These are phyloP conservation scores for Carex cristatella DNA, from an alignment of 176 grass and related monocot genomes.

Conservation along the genomic window DNA sequence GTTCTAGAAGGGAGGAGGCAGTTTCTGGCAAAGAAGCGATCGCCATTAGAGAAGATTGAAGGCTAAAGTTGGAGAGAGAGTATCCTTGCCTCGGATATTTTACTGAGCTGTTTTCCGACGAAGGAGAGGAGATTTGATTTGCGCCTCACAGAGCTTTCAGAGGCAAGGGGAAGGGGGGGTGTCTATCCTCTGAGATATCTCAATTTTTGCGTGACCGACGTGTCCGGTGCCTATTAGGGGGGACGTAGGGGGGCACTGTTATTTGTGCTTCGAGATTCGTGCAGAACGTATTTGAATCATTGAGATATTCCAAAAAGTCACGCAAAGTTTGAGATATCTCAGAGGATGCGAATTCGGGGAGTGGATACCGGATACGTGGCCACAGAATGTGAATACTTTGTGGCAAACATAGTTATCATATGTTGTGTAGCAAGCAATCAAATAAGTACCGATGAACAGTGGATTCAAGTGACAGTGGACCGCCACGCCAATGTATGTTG, in stretches of 20 bases:
- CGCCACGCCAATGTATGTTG: background rate
- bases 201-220: too few relatives aligned
- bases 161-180: background rate
- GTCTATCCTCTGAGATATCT: too few relatives aligned
- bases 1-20: constrained; percentile 12
- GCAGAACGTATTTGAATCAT: too few relatives aligned
- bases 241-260: too few relatives aligned
- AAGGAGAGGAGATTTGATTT: background rate
- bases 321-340: too few relatives aligned
- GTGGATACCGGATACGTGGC: background rate
- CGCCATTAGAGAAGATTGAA: constrained; percentile 25
- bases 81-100: background rate
- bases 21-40: constrained; percentile 23
- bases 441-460: background rate
- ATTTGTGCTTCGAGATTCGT: too few relatives aligned
- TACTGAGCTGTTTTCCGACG: background rate
- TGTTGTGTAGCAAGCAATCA: background rate
- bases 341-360: too few relatives aligned
- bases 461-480: background rate
- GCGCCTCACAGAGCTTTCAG: constrained; percentile 11
- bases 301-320: too few relatives aligned
- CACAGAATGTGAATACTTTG: background rate
- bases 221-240: too few relatives aligned
- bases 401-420: background rate
- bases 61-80: background rate